phyloP scores from a whole-genome alignment of 805 yeast genomes.

The Nakazawaea molendinolei region DNA sequence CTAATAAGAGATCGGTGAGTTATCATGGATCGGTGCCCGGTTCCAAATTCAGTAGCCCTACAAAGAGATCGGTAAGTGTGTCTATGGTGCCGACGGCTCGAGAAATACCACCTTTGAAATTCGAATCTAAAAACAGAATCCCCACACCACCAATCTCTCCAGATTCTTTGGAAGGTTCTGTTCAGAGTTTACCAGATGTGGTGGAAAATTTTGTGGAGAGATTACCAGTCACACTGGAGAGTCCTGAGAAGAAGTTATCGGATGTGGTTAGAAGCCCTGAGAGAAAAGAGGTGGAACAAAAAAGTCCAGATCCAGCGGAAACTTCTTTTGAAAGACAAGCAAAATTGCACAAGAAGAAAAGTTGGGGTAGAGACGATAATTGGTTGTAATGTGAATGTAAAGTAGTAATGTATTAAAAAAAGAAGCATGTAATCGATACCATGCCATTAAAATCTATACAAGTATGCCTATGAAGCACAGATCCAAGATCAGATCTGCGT shows the following conservation, averaged over 20 bases:
- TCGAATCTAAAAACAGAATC: too few relatives aligned
- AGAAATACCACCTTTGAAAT: too few relatives aligned
- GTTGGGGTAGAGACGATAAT: conserved; percentile 11
- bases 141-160: too few relatives aligned
- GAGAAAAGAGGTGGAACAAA: too few relatives aligned
- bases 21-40: conserved; percentile 2
- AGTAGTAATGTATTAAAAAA: neutral
- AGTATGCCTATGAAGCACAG: conserved; percentile 68
- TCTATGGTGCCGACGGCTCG: too few relatives aligned
- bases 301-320: too few relatives aligned
- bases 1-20: conserved; percentile 8
- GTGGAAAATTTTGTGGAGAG: too few relatives aligned
- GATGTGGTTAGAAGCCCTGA: too few relatives aligned
- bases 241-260: too few relatives aligned
- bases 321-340: neutral
- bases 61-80: conserved; percentile 3
- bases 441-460: conserved; percentile 12
- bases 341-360: conserved; percentile 10
- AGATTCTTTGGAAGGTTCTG: too few relatives aligned
- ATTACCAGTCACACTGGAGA: too few relatives aligned
- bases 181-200: too few relatives aligned
- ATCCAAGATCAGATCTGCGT: conserved; percentile 72
- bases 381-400: conserved; percentile 9
- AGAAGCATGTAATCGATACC: conserved; percentile 1
- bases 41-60: conserved; percentile 6